Conservation (phyloP, 2,329 filamentous ascomycete species). For the Didymella segeticola region DNA sequence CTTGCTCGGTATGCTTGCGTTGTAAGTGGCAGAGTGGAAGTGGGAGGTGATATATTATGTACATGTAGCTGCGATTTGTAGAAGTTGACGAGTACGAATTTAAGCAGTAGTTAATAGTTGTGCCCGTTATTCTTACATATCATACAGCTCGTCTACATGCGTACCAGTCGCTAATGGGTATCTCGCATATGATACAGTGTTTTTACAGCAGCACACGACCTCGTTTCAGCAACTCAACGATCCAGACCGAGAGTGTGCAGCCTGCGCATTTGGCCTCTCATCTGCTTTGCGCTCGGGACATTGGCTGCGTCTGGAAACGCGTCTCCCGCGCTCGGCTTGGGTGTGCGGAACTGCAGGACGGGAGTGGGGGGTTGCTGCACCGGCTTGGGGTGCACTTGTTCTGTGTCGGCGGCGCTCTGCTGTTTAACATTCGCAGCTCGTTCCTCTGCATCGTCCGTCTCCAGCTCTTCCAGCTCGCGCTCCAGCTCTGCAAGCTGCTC, state of each 20-base stretch:
- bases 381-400: neutral
- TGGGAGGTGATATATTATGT: neutral
- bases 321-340: conserved; percentile 32
- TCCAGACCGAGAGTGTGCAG: conserved; percentile 38
- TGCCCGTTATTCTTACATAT: conserved; percentile 1
- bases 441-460: conserved; percentile 21
- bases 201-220: neutral
- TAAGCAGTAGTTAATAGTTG: neutral
- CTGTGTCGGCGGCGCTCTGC: neutral
- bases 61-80: neutral
- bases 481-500: conserved; percentile 36
- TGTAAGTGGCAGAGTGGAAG: conserved; percentile 17
- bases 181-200: conserved; percentile 9
- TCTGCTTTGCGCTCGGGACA: conserved; percentile 10
- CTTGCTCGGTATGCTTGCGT: conserved; percentile 36
- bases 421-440: conserved; percentile 1
- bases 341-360: conserved; percentile 25
- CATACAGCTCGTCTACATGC: neutral
- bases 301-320: conserved; percentile 29
- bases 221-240: neutral
- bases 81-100: neutral
- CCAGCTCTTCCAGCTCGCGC: conserved; percentile 30
- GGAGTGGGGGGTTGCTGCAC: conserved; percentile 12
- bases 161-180: conserved; percentile 9
- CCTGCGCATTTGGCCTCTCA: conserved; percentile 28